Evolutionary conservation across 108 stramenopile genomes (phyloP), one percentile per base, ranked within the genome.

Genomic region (Conticribra guillardii): DNA sequence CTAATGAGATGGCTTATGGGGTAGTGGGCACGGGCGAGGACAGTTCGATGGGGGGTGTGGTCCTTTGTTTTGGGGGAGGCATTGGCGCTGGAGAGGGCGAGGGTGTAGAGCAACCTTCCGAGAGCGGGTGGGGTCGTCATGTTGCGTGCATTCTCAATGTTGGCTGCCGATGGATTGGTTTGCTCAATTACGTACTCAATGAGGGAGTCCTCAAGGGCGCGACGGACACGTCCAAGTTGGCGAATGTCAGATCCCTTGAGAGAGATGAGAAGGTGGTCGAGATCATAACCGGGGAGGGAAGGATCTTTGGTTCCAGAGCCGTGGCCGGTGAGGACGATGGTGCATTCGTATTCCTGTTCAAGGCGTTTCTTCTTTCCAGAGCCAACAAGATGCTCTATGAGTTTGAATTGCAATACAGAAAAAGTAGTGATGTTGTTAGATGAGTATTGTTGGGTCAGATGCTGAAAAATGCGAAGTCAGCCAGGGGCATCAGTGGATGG

Each of bases 271-370:
- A 72, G 65, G 33, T 79, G 79, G 16, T 56, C 47, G 32, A 64
- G 58, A 44, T 68, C 28, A 31, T 47, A 53, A 19, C 78, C 78
- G 32, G 70, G 70, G 16, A 58, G 47, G 23, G 45, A 53, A 30
- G 70, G 78, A 47, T 67, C 63, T 30, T 54, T 66, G 57, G 37
- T 27, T 0, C 64, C 57, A 2, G 79, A 69, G 30, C 66, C 66
- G 15, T 60, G 48, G 22, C 79, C 79, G 55, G 71, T 54, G 28
- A 79, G 55, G 58, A 56, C 31, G 34, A 79, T 64, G 27, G 55
- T 65, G 71, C 60, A 72, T 71, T 79, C 60, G 54, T 72, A 68
- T 62, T 79, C 79, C 27, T 61, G 32, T 54, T 79, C 79, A 51
- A 79, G 70, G 33, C 41, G 29, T 32, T 70, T 50, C 21, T 71